Conservation (phyloP, 306 rosid species). For the Trifolium pratense region DNA sequence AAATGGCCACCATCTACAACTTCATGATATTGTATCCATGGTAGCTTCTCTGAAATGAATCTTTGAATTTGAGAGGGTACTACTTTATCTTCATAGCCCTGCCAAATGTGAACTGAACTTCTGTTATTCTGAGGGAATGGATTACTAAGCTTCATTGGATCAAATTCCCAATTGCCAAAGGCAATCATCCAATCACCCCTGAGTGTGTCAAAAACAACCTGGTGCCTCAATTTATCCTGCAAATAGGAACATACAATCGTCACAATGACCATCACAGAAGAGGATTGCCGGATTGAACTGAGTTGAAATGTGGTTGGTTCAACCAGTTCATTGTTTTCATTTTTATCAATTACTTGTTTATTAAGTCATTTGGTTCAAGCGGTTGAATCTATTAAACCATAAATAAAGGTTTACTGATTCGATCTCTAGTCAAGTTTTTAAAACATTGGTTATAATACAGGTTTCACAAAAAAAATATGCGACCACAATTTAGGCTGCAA, state of each 20-base stretch:
- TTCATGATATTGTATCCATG: conserved; percentile 88
- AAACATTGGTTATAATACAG: neutral
- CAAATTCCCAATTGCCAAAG: conserved; percentile 82
- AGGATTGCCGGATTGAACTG: neutral
- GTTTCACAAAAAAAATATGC: neutral
- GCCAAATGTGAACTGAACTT: conserved; percentile 83
- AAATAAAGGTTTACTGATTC: too few species aligned
- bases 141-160: conserved; percentile 70
- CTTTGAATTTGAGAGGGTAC: conserved; percentile 87
- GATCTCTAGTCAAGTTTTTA: neutral
- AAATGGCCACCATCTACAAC: conserved; percentile 94
- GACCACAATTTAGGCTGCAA: neutral
- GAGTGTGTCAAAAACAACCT: conserved; percentile 78
- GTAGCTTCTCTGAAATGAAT: conserved; percentile 70
- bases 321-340: too few species aligned
- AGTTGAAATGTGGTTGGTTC: neutral
- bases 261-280: conserved; percentile 29
- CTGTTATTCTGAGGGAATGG: conserved; percentile 64
- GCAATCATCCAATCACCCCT: conserved; percentile 74
- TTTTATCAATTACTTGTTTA: too few species aligned
- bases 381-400: neutral
- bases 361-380: neutral
- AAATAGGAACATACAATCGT: conserved; percentile 35
- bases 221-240: conserved; percentile 64
- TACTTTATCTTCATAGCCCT: conserved; percentile 89